phyloP scores from a whole-genome alignment of 2,329 filamentous ascomycete genomes.

The Lachnellula hyalina region DNA sequence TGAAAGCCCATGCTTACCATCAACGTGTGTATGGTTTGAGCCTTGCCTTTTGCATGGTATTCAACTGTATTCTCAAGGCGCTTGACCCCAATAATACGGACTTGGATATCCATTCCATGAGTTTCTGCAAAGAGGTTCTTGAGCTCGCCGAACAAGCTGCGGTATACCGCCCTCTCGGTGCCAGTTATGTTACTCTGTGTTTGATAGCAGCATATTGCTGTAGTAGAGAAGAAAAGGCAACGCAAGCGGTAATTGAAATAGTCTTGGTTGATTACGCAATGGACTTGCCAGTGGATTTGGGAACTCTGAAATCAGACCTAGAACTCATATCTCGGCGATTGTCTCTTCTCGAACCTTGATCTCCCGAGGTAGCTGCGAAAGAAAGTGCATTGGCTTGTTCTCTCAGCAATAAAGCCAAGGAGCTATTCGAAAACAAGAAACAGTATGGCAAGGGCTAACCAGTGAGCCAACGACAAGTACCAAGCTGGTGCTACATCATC shows the following conservation, averaged over 20 bases:
- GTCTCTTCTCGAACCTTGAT: not conserved
- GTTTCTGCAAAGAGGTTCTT: slow-evolving; percentile 27
- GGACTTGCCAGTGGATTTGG: not conserved
- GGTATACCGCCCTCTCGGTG: slow-evolving; percentile 31
- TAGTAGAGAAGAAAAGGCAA: not conserved
- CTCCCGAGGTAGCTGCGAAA: too few species aligned
- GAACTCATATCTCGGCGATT: not conserved
- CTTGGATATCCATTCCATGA: slow-evolving; percentile 16
- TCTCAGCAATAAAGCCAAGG: too few species aligned
- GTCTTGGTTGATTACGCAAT: not conserved
- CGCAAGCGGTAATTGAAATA: not conserved
- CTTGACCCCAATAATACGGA: slow-evolving; percentile 23
- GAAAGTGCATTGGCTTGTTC: too few species aligned
- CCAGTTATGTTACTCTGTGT: slow-evolving; percentile 29
- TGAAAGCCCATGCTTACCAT: not conserved
- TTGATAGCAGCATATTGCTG: slow-evolving; percentile 24
- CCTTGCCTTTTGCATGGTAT: slow-evolving; percentile 28
- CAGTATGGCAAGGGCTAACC: too few species aligned
- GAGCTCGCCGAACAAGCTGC: slow-evolving; percentile 24
- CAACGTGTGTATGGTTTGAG: slow-evolving; percentile 31
- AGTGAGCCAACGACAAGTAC: too few species aligned
- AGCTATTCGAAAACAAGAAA: too few species aligned
- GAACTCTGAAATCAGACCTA: slow-evolving; percentile 5
- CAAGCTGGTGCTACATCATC: too few species aligned
- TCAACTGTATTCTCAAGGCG: slow-evolving; percentile 32